These are phyloP conservation scores for Candida nonsorbophila DNA, from an alignment of 805 yeast species.

Conservation along the genomic window DNA sequence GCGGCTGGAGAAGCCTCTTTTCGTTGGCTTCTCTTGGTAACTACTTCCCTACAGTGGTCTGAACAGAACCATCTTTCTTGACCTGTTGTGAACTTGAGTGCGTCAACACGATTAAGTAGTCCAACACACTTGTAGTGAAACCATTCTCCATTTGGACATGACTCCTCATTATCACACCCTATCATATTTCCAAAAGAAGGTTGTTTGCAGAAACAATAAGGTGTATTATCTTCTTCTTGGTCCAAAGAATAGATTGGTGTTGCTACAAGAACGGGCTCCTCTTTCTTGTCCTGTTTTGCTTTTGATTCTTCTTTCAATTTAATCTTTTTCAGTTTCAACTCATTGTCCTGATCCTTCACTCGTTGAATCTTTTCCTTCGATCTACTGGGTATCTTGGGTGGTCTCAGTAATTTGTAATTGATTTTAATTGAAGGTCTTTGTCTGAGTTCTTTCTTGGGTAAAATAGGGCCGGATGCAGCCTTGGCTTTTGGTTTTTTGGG, in stretches of 20 bases:
- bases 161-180: constrained; percentile 72
- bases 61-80: constrained; percentile 37
- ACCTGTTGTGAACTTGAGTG: constrained; percentile 27
- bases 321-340: not conserved
- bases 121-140: constrained; percentile 44
- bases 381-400: too few species aligned
- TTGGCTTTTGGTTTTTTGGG: too few species aligned
- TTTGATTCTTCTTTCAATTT: not conserved
- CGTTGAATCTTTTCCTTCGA: too few species aligned
- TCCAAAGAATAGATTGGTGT: too few species aligned
- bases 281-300: too few species aligned
- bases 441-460: too few species aligned
- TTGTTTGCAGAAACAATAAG: constrained; percentile 88
- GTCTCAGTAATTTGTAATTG: too few species aligned
- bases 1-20: constrained; percentile 5
- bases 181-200: constrained; percentile 96
- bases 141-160: constrained; percentile 43
- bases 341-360: not conserved
- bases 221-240: constrained; percentile 15
- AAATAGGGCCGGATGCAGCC: too few species aligned
- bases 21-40: constrained; percentile 10
- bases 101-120: constrained; percentile 31
- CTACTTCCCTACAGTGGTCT: constrained; percentile 19
- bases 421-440: too few species aligned
- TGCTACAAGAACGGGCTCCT: not conserved